A percentile compares a stretch with the other conserved stretches of the same genome.
phyloP scores from a whole-genome alignment of 176 grass and related monocot genomes.

The Avena sativa region DNA sequence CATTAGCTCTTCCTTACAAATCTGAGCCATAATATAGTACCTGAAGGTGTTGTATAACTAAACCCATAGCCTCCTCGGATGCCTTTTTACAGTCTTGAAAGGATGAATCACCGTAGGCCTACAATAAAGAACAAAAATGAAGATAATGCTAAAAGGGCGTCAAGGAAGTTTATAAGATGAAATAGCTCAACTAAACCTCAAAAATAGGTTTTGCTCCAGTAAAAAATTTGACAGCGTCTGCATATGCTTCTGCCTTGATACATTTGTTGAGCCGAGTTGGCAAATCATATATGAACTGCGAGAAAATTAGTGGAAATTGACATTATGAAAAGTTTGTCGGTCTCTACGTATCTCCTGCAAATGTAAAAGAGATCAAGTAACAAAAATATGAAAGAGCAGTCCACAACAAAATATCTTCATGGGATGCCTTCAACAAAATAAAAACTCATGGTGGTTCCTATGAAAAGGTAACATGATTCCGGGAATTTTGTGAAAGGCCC shows the following conservation, averaged over 20 bases:
- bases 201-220: conserved; percentile 97
- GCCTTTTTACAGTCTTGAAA: conserved; percentile 98
- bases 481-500: conserved; percentile 24
- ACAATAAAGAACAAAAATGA: conserved; percentile 41
- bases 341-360: conserved; percentile 1
- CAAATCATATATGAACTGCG: conserved; percentile 98
- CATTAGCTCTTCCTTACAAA: background rate
- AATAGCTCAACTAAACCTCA: conserved; percentile 64
- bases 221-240: conserved; percentile 95
- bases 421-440: conserved; percentile 28
- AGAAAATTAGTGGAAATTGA: conserved; percentile 23
- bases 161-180: conserved; percentile 20
- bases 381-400: conserved; percentile 8
- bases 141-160: conserved; percentile 31
- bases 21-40: conserved; percentile 49
- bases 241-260: conserved; percentile 94
- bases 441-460: conserved; percentile 13
- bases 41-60: conserved; percentile 88
- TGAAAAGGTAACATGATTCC: conserved; percentile 19
- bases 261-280: conserved; percentile 96
- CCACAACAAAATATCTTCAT: conserved; percentile 30
- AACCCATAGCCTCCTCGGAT: conserved; percentile 93
- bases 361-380: background rate
- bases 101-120: conserved; percentile 97
- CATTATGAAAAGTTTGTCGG: conserved; percentile 31